Evolutionary conservation across 768 basidiomycete genomes (phyloP), one percentile per base, ranked within the genome.

Genomic region (Macrolepiota albuminosa): DNA sequence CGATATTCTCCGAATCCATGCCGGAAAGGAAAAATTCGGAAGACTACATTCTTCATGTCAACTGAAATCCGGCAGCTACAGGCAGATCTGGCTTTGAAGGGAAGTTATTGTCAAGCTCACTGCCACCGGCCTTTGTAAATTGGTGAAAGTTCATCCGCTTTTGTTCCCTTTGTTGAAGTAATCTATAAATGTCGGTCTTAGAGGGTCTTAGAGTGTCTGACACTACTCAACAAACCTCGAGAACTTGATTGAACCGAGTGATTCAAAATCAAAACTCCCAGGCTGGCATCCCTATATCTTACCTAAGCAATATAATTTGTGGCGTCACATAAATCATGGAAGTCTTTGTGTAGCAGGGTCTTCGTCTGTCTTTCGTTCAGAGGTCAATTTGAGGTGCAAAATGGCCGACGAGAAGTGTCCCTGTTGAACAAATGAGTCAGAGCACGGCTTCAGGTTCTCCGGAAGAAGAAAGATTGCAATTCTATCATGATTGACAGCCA

Each of bases 1-100:
- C 46, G 40, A 58, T 49, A 24, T 26, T n/a, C 37, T 33, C 43
- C 50, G n/a, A 7, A 46, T 6, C 48, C 42, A 33, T 52, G 50
- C 26, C 59, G 54, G 45, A 39, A 45, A 48, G 39, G 57, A 50
- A 54, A 29, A 58, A 61, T 40, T 29, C 39, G 57, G 59, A 47
- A 34, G 56, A 48, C 43, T 18, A 48, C 55, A 56, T 62, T 62
- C 61, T 56, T 58, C 59, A 56, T 62, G 64, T 65, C 64, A 58
- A 37, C 16, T 18, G n/a, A 34, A 39, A 33, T 46, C 47, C 34
- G 42, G 46, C 36, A 51, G 47, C 34, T 33, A 36, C 36, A 51
- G 47, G 46, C 53, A 63, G 56, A 51, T 54, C 47, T 39, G 24
- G 29, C 29, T 29, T 29, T 29, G 33, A n/a, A 18, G 42, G 26